Evolutionary conservation across 495 filamentous ascomycete genomes (phyloP).

Genomic region (Viridothelium virens): DNA sequence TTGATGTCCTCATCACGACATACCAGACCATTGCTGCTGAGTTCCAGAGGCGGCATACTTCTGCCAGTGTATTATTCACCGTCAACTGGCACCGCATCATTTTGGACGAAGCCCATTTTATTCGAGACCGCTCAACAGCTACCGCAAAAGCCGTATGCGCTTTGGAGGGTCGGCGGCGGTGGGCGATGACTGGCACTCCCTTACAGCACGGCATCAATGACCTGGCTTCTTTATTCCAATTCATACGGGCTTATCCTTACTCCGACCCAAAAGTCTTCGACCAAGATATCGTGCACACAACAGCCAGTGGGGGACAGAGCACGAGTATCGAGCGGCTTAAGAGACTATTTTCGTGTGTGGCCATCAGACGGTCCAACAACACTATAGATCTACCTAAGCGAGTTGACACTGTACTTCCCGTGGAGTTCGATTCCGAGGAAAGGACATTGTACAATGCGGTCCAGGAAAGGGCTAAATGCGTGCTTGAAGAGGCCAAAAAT

Average conservation of each 20-base stretch:
- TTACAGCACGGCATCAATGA: background rate
- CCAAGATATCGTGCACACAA: background rate
- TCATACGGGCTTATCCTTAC: conserved; percentile 2
- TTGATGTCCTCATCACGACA: conserved; percentile 1
- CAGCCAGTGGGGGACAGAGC: background rate
- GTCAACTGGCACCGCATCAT: conserved; percentile 9
- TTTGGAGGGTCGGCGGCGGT: background rate
- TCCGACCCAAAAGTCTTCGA: background rate
- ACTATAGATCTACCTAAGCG: background rate
- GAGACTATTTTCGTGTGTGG: background rate
- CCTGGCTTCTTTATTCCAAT: conserved; percentile 7
- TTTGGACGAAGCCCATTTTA: conserved; percentile 2
- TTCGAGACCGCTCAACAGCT: background rate
- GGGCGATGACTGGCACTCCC: conserved; percentile 4
- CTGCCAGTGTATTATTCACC: background rate
- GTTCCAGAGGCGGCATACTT: background rate
- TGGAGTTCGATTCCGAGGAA: background rate
- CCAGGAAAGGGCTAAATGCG: background rate
- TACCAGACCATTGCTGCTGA: background rate
- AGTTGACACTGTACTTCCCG: background rate
- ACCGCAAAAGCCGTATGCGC: background rate
- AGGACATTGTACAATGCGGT: background rate
- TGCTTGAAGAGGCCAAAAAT: background rate
- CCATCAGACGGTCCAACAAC: background rate
- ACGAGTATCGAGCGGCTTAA: background rate